Percentiles rank a stretch among this genome's conserved stretches.
Conservation (phyloP, 75 land plant species). For the Sequoiadendron giganteum region DNA sequence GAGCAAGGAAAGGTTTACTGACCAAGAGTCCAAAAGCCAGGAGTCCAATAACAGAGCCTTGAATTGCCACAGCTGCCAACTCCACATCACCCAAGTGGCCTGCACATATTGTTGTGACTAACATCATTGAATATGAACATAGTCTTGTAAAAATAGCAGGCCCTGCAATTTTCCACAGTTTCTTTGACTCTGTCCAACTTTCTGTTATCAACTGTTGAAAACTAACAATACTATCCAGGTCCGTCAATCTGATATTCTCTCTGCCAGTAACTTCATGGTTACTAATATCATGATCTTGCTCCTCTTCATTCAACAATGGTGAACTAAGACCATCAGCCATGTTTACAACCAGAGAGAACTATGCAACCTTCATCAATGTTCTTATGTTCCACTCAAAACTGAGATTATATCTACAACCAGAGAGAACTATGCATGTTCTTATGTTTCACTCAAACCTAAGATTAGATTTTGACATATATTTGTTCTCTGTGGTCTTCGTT, state of each 20-base stretch:
- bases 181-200: constrained; percentile 35
- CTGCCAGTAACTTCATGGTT: too few species aligned
- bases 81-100: constrained; percentile 44
- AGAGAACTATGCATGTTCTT: too few species aligned
- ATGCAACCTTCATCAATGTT: too few species aligned
- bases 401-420: too few species aligned
- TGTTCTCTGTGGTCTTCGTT: too few species aligned
- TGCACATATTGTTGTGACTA: constrained; percentile 34
- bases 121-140: constrained; percentile 28
- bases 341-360: too few species aligned
- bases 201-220: neutral
- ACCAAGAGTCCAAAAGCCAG: constrained; percentile 50
- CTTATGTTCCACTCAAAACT: too few species aligned
- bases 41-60: constrained; percentile 27
- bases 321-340: too few species aligned
- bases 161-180: constrained; percentile 47
- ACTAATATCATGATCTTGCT: neutral
- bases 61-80: constrained; percentile 51
- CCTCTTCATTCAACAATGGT: neutral
- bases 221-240: neutral
- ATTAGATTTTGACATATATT: too few species aligned
- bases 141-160: constrained; percentile 45
- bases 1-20: neutral
- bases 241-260: neutral
- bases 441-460: too few species aligned